Evolutionary conservation across 306 rosid species (phyloP).

Genomic region (Sicyos baderoa): DNA sequence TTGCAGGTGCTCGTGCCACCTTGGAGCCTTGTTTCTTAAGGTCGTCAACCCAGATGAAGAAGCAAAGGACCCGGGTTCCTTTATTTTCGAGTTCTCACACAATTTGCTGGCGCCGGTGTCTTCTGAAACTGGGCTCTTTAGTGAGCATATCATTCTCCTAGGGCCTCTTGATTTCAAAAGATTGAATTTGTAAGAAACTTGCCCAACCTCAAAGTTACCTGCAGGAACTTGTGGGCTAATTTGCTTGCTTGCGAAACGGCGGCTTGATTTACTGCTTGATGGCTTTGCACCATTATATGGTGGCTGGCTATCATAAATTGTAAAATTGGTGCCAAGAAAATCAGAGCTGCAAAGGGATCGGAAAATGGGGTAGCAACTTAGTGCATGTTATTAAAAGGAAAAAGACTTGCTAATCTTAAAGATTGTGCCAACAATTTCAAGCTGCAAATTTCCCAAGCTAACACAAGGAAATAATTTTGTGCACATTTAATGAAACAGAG

Average conservation of each 20-base stretch:
- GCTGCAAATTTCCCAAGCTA: neutral
- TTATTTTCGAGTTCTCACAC: constrained; percentile 24
- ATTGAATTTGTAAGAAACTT: constrained; percentile 84
- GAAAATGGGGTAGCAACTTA: neutral
- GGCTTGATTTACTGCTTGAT: constrained; percentile 55
- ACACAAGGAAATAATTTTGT: neutral
- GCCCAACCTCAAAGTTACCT: constrained; percentile 84
- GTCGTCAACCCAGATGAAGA: constrained; percentile 38
- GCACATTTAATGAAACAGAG: neutral
- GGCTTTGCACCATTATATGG: constrained; percentile 93
- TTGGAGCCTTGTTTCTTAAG: constrained; percentile 90
- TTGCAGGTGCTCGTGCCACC: constrained; percentile 93
- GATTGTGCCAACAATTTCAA: neutral
- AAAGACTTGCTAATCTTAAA: neutral
- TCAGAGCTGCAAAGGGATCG: constrained; percentile 59
- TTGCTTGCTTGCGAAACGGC: constrained; percentile 92
- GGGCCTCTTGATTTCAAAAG: constrained; percentile 97
- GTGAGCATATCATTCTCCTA: constrained; percentile 75
- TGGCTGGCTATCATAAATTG: constrained; percentile 80
- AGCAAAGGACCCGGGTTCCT: constrained; percentile 26
- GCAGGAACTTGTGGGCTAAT: constrained; percentile 97
- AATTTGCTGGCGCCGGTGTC: constrained; percentile 34
- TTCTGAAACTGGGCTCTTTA: constrained; percentile 44
- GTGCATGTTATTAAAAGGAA: constrained; percentile 1
- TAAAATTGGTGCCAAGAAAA: constrained; percentile 90